Conservation (phyloP, 345 rosid species). For the Gossypium anomalum region DNA sequence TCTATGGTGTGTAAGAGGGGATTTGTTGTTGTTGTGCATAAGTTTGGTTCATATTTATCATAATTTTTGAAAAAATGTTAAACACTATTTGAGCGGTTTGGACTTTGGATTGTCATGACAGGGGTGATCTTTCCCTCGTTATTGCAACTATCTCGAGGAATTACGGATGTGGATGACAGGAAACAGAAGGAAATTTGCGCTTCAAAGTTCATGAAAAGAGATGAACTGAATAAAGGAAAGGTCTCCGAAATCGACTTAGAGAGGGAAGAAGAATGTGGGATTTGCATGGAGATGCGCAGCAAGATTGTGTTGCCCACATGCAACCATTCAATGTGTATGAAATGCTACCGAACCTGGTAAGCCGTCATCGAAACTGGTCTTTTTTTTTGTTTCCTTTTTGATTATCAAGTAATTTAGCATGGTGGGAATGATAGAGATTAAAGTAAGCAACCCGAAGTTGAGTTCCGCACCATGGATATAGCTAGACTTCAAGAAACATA, state of each 20-base stretch:
- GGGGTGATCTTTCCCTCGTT: constrained; percentile 86
- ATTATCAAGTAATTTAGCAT: not conserved
- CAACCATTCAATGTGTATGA: constrained; percentile 77
- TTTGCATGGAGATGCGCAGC: constrained; percentile 70
- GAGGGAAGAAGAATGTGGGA: constrained; percentile 92
- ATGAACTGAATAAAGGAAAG: constrained; percentile 57
- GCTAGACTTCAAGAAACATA: not conserved
- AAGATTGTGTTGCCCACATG: constrained; percentile 80
- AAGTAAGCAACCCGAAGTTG: too few species aligned
- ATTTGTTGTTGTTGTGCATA: not conserved
- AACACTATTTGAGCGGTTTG: not conserved
- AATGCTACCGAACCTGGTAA: constrained; percentile 75
- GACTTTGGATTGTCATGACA: constrained; percentile 28
- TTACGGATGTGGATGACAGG: constrained; percentile 67
- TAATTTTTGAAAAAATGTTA: not conserved
- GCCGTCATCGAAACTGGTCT: not conserved
- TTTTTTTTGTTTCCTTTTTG: not conserved
- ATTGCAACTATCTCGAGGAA: constrained; percentile 71
- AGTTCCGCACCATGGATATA: not conserved
- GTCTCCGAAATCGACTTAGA: constrained; percentile 68
- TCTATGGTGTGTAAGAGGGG: constrained; percentile 57
- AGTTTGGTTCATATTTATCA: not conserved
- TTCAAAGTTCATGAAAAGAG: constrained; percentile 46
- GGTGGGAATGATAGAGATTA: not conserved
- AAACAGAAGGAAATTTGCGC: constrained; percentile 68